Evolutionary conservation across 2,329 filamentous ascomycete species (phyloP).

Genomic region (Fusarium sp.): DNA sequence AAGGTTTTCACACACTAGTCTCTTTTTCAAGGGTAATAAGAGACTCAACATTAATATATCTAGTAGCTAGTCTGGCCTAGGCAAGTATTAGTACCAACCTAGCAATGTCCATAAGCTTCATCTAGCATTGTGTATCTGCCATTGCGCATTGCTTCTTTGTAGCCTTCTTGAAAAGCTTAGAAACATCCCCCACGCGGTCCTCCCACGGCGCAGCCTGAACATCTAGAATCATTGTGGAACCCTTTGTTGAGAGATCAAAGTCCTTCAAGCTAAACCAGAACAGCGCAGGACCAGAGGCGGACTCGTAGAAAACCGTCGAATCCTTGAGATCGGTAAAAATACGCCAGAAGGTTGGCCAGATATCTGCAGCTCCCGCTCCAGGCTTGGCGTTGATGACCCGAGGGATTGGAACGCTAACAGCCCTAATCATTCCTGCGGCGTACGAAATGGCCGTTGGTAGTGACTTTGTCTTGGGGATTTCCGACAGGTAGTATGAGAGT

Average conservation of each 20-base stretch:
- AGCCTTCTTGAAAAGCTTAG: not conserved
- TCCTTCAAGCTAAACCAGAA: not conserved
- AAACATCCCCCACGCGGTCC: not conserved
- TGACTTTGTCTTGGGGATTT: not conserved
- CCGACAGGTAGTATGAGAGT: not conserved
- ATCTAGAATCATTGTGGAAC: not conserved
- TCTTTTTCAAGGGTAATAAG: too few relatives aligned
- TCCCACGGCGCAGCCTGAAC: constrained; percentile 1
- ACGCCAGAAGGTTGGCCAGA: not conserved
- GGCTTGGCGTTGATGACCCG: not conserved
- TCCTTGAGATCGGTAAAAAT: not conserved
- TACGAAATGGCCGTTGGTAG: not conserved
- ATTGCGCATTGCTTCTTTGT: not conserved
- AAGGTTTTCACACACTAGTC: too few relatives aligned
- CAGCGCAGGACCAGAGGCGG: not conserved
- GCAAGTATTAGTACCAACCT: too few relatives aligned
- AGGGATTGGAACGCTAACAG: constrained; percentile 1
- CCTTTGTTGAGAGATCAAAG: not conserved
- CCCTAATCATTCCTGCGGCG: not conserved
- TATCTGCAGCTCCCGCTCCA: not conserved
- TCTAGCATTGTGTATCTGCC: not conserved
- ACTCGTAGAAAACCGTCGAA: not conserved
- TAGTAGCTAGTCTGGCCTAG: too few relatives aligned
- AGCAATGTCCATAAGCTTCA: accelerated
- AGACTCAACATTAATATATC: too few relatives aligned